Percentiles rank a stretch among this genome's conserved stretches.
These are phyloP conservation scores for Salix dunnii DNA, from an alignment of 345 rosid genomes.

Conservation along the genomic window DNA sequence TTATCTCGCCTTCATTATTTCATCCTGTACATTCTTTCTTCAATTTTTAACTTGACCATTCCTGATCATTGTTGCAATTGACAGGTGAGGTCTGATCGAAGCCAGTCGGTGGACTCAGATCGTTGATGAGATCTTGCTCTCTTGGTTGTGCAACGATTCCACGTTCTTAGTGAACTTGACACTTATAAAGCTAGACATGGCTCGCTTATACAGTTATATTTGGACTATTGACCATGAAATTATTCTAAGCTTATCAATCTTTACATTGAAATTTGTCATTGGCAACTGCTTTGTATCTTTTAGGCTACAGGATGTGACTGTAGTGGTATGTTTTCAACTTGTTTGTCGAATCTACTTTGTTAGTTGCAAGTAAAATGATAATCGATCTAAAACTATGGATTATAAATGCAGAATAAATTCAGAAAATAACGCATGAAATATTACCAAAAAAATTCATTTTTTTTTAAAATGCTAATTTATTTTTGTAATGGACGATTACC, in stretches of 20 bases:
- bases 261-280: too few relatives aligned
- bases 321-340: background rate
- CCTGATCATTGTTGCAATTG: slow-evolving; percentile 8
- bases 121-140: background rate
- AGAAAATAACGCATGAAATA: too few relatives aligned
- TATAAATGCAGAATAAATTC: too few relatives aligned
- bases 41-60: background rate
- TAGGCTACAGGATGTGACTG: background rate
- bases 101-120: slow-evolving; percentile 10
- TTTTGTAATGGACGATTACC: too few relatives aligned
- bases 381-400: too few relatives aligned
- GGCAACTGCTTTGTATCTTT: too few relatives aligned
- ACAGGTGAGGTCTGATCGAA: slow-evolving; percentile 56
- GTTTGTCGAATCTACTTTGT: background rate
- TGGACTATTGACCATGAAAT: too few relatives aligned
- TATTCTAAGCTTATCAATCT: background rate
- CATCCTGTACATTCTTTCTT: background rate
- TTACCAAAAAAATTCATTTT: too few relatives aligned
- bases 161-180: background rate
- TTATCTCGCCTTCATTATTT: background rate
- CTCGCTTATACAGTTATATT: background rate
- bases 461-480: too few relatives aligned
- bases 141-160: background rate
- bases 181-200: background rate
- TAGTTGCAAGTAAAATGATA: too few relatives aligned